A percentile compares a stretch with the other conserved stretches of the same genome.
These are phyloP conservation scores for Halocafeteria seosinensis DNA, from an alignment of 108 stramenopile species.

Conservation along the genomic window DNA sequence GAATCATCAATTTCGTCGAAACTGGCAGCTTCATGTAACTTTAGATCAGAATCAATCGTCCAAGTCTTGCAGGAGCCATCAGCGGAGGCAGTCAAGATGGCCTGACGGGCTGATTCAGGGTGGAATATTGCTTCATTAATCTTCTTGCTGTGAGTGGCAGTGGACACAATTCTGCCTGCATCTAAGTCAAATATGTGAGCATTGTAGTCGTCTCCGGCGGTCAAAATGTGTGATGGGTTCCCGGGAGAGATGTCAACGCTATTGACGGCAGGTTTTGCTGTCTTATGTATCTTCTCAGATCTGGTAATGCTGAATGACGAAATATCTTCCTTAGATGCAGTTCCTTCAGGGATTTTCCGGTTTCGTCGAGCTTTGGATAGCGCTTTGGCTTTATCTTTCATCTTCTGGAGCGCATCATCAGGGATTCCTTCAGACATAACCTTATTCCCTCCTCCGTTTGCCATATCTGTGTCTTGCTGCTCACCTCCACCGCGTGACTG, in stretches of 20 bases:
- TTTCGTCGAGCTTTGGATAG: not conserved
- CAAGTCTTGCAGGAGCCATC: not conserved
- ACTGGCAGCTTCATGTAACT: not conserved
- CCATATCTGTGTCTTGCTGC: not conserved
- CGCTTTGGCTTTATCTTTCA: slow-evolving; percentile 19
- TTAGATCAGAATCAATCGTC: not conserved
- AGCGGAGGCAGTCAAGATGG: not conserved
- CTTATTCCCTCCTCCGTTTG: not conserved
- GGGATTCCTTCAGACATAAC: not conserved
- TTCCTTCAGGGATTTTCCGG: not conserved
- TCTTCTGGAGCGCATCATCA: too few relatives aligned
- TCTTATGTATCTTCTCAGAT: slow-evolving; percentile 41
- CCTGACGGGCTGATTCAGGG: not conserved
- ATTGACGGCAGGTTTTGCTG: slow-evolving; percentile 33
- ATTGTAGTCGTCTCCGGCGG: slow-evolving; percentile 52
- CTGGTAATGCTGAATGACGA: not conserved
- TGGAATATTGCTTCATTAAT: not conserved
- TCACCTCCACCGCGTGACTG: not conserved
- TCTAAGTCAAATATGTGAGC: slow-evolving; percentile 40
- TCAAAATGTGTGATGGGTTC: slow-evolving; percentile 24
- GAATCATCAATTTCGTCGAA: not conserved
- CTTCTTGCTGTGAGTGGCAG: slow-evolving; percentile 10
- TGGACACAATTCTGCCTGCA: slow-evolving; percentile 27
- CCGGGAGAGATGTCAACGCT: slow-evolving; percentile 8
- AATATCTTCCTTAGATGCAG: slow-evolving; percentile 14